Conservation (phyloP, 23 red algal genomes). For the Agarophyton chilense region DNA sequence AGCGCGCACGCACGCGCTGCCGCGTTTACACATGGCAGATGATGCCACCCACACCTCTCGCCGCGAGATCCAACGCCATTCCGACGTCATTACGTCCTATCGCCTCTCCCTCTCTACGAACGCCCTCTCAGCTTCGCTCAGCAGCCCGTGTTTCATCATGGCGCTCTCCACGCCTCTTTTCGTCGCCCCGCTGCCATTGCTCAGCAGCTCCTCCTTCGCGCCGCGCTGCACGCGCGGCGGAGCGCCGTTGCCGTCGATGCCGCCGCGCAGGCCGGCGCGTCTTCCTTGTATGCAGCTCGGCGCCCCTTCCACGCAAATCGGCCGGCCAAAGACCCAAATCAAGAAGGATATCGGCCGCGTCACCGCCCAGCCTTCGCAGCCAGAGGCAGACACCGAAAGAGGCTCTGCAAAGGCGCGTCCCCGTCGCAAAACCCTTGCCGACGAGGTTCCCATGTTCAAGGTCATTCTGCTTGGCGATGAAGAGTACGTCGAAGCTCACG, state of each 20-base stretch:
- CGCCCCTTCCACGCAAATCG: constrained; percentile 82
- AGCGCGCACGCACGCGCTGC: too few relatives aligned
- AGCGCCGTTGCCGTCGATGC: not conserved
- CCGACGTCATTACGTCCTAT: not conserved
- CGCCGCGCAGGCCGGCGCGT: not conserved
- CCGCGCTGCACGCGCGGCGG: not conserved
- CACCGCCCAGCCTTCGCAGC: constrained; percentile 33
- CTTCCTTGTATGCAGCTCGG: constrained; percentile 34
- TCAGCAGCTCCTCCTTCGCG: not conserved
- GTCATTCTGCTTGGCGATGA: constrained; percentile 98
- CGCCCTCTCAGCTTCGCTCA: not conserved
- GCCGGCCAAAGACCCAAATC: constrained; percentile 94
- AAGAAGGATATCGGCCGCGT: constrained; percentile 70
- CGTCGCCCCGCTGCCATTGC: not conserved
- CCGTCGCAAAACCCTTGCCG: constrained; percentile 84
- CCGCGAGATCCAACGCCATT: not conserved
- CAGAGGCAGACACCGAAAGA: constrained; percentile 75
- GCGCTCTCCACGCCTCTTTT: not conserved
- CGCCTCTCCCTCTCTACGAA: too few relatives aligned
- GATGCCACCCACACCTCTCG: not conserved
- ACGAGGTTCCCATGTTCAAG: constrained; percentile 94
- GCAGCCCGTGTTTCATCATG: not conserved
- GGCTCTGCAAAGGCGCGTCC: constrained; percentile 77
- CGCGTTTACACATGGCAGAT: not conserved
- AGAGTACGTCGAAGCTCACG: constrained; percentile 95